phyloP scores from a whole-genome alignment of 352 stramenopile genomes.

The Globisporangium cystogenes region DNA sequence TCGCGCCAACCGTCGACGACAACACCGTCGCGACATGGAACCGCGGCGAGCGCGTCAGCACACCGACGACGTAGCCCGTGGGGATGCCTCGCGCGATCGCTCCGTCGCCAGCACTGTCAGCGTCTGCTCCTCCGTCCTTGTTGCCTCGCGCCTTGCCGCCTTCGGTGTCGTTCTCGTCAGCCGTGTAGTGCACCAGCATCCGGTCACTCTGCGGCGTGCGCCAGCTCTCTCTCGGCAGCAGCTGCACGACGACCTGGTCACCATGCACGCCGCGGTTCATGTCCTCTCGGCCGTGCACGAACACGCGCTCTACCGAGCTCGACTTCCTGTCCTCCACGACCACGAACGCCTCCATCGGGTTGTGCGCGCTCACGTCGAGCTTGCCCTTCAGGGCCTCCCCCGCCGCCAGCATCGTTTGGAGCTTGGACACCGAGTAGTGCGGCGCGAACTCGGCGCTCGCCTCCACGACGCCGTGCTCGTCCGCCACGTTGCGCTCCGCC shows the following conservation, averaged over 20 bases:
- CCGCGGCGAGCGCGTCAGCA: conserved; percentile 66
- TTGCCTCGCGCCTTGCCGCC: conserved; percentile 1
- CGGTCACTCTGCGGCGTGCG: conserved; percentile 52
- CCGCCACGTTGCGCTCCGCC: conserved; percentile 19
- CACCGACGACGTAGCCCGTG: conserved; percentile 77
- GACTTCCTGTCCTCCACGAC: conserved; percentile 29
- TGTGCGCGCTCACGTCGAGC: conserved; percentile 66
- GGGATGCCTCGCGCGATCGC: conserved; percentile 31
- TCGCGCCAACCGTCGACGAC: conserved; percentile 44
- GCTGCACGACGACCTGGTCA: conserved; percentile 93
- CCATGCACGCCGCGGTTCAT: conserved; percentile 98
- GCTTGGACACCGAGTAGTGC: conserved; percentile 30
- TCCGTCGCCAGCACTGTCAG: not conserved
- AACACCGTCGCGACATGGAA: conserved; percentile 74
- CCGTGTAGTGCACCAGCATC: conserved; percentile 63
- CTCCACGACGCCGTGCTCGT: conserved; percentile 17
- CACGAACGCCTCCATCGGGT: conserved; percentile 73
- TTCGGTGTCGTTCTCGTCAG: conserved; percentile 33
- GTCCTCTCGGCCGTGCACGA: conserved; percentile 67
- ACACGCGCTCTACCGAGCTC: conserved; percentile 40
- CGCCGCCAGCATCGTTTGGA: conserved; percentile 27
- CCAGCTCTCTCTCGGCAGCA: conserved; percentile 85
- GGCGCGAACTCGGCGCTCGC: conserved; percentile 45
- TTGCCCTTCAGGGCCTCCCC: conserved; percentile 34
- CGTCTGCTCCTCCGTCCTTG: conserved; percentile 11